A percentile compares a stretch with the other conserved stretches of the same genome.
phyloP scores from a whole-genome alignment of 1,284 basidiomycete genomes.

The Tetrapyrgos nigripes region DNA sequence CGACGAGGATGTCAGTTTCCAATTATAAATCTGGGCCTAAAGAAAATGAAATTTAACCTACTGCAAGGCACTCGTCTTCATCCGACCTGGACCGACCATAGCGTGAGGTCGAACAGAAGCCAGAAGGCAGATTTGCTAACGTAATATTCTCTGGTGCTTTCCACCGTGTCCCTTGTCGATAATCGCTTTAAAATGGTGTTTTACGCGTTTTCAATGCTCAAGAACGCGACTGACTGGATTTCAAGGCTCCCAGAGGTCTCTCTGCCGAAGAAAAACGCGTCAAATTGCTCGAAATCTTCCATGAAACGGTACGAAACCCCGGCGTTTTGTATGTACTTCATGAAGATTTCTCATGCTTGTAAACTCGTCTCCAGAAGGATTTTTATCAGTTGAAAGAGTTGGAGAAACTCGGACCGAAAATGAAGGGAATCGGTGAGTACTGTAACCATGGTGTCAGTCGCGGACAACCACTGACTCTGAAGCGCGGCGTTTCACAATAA shows the following conservation, averaged over 20 bases:
- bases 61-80: too few relatives aligned
- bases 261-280: slow-evolving; percentile 83
- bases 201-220: background rate
- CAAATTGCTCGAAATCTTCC: slow-evolving; percentile 87
- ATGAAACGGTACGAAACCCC: slow-evolving; percentile 71
- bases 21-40: too few relatives aligned
- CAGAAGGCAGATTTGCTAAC: too few relatives aligned
- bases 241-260: slow-evolving; percentile 76
- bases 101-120: too few relatives aligned
- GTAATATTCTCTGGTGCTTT: too few relatives aligned
- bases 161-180: too few relatives aligned
- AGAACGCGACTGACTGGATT: background rate
- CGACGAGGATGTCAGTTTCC: too few relatives aligned
- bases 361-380: slow-evolving; percentile 58
- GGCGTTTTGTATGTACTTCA: background rate
- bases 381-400: slow-evolving; percentile 91
- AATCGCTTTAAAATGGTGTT: background rate
- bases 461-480: background rate
- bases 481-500: background rate
- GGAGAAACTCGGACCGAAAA: slow-evolving; percentile 83
- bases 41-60: too few relatives aligned
- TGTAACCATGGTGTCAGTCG: too few relatives aligned
- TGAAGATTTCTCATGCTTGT: background rate
- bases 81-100: too few relatives aligned
- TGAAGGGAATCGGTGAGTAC: slow-evolving; percentile 82